Evolutionary conservation across 2,329 filamentous ascomycete species (phyloP), one percentile per base, ranked within the genome.

Genomic region (Colletotrichum sp.): DNA sequence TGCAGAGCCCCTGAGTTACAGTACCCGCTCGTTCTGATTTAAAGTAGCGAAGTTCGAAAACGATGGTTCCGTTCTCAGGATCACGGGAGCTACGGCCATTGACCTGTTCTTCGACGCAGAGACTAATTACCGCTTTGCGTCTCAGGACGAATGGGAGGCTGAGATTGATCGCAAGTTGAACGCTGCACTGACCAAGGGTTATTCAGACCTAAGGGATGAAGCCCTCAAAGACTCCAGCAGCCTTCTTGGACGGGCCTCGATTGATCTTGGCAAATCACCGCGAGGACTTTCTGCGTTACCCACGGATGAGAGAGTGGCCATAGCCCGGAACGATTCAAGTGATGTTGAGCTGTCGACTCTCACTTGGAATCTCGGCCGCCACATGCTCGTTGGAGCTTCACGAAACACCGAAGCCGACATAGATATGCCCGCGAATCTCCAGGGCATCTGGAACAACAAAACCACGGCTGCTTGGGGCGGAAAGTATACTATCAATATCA

Each of bases 401-500:
- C 79, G 81, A 0, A 78, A 80, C 44, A 79, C 78, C 1, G 77
- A 74, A 28, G 71, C 66, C n/a, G 66, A 57, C 9, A 32, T 79
- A 7, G 79, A 78, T 18, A 71, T 85, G 1, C 83, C 84, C 0
- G 81, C 83, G 3, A 85, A 83, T 5, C 75, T 85, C 1, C 84
- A 85, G n/a, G 84, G 82, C 0, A 81, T 85, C 30, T 85, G 83
- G 84, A 84, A 84, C 28, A 79, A 81, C 12, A 81, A 81, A 0
- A 80, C 79, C 15, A 78, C 77, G 0, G 81, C 82, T 1, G 80
- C 86, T 1, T 87, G 86, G 86, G 84, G 84, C 7, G 82, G 82
- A 59, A 87, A 86, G 77, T 88, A 84, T 76, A 87, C 86, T 5
- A 82, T 86, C 72, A 87, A 88, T 77, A 86, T 87, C 79, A 87